Evolutionary conservation across 2,329 filamentous ascomycete genomes (phyloP).

Genomic region (Sarocladium kiliense): DNA sequence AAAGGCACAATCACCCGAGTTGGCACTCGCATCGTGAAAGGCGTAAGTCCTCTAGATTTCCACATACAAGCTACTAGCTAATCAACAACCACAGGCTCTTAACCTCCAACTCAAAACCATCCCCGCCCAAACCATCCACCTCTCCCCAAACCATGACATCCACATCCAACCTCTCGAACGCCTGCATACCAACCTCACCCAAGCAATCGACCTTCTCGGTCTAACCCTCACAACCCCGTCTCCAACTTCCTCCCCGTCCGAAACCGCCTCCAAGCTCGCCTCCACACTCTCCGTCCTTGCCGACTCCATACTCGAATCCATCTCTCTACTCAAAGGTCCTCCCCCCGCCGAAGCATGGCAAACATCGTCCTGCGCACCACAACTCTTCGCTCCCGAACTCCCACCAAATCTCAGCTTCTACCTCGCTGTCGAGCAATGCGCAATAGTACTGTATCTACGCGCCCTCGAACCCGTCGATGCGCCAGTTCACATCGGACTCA

Average conservation of each 20-base stretch:
- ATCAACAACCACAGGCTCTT: conserved; percentile 52
- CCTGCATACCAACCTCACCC: conserved; percentile 72
- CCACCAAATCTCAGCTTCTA: conserved; percentile 69
- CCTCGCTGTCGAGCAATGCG: conserved; percentile 64
- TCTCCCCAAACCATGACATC: conserved; percentile 42
- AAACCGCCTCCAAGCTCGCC: conserved; percentile 47
- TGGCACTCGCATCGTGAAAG: conserved; percentile 87
- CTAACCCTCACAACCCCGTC: conserved; percentile 57
- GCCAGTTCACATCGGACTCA: conserved; percentile 57
- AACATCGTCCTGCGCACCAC: conserved; percentile 34
- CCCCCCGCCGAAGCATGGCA: conserved; percentile 38
- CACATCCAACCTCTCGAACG: conserved; percentile 65
- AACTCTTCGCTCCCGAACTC: conserved; percentile 36
- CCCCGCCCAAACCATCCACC: conserved; percentile 41
- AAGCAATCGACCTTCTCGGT: conserved; percentile 77
- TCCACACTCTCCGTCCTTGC: conserved; percentile 52
- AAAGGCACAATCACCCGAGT: conserved; percentile 91
- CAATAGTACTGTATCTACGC: conserved; percentile 64
- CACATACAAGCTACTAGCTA: conserved; percentile 8
- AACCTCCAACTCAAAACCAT: conserved; percentile 71
- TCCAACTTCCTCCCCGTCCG: not conserved
- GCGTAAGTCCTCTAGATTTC: conserved; percentile 49
- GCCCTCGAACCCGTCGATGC: conserved; percentile 63
- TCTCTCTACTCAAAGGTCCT: conserved; percentile 51
- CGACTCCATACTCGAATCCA: conserved; percentile 47